These are phyloP conservation scores for Sequoiadendron giganteum DNA, from an alignment of 75 land plant species.

Conservation along the genomic window DNA sequence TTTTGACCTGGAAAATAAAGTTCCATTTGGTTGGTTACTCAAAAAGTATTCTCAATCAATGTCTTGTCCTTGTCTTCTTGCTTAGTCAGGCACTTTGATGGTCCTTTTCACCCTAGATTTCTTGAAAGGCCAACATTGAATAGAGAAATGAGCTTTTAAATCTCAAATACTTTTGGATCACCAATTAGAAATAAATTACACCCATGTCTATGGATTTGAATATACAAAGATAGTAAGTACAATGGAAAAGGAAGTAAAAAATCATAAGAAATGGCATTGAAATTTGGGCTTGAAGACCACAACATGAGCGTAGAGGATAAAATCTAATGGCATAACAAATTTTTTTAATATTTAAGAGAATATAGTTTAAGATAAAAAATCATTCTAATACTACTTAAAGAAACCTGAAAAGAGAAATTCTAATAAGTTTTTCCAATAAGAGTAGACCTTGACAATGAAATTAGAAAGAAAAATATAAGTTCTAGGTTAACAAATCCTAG, in stretches of 20 bases:
- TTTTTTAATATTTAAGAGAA: too few relatives aligned
- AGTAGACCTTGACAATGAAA: neutral
- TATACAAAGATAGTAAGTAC: neutral
- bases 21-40: too few relatives aligned
- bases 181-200: neutral
- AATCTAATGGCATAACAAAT: neutral
- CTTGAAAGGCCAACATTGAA: conserved; percentile 21
- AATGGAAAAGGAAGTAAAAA: neutral
- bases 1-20: too few relatives aligned
- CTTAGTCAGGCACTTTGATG: conserved; percentile 64
- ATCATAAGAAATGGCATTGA: too few relatives aligned
- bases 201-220: neutral
- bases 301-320: neutral
- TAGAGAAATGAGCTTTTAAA: neutral
- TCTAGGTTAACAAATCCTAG: neutral
- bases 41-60: conserved; percentile 85
- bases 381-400: neutral
- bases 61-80: too few relatives aligned
- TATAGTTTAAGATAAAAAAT: neutral
- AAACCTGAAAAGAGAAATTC: neutral
- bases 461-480: neutral
- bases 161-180: neutral
- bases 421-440: neutral
- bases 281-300: too few relatives aligned
- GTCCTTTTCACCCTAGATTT: conserved; percentile 60